Evolutionary conservation across 2,329 filamentous ascomycete genomes (phyloP), one percentile per base, ranked within the genome.

Genomic region (Neofusicoccum sp.): DNA sequence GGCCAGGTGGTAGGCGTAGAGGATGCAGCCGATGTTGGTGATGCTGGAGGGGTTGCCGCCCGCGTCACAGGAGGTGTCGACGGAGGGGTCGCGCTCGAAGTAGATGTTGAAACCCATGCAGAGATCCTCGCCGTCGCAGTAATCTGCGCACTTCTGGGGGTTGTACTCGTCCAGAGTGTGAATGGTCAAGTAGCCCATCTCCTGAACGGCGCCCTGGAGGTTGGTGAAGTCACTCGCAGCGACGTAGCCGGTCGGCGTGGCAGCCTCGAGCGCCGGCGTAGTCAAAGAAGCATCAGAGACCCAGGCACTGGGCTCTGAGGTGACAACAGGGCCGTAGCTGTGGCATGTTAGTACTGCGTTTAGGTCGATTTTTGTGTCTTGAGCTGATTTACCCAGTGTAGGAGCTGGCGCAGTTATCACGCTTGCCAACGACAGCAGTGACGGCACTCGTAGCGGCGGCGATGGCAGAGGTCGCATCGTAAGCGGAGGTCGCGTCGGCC

Each of bases 21-120:
- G 67, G 11, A 69, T 70, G 56, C 73, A 74, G 52, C 71, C 73
- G 65, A 74, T 73, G 31, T 68, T 37, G 11, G 69, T 70, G 8
- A 66, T 67, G 49, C 47, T 50, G 14, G 31, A 34, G 6, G 59
- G 59, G 47, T 61, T 52, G 4, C 37, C 37, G 22, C 33, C 39
- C 3, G 37, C 9, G 6, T 22, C 37, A 37, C 59, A 61, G 28
- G 45, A 41, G 2, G 59, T 52, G 37, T 61, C 48, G 9, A 29
- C 47, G 12, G 36, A 43, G 2, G 68, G 69, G 28, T 64, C 59
- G 34, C 68, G 66, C 49, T 69, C 68, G 36, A 66, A 69, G 58
- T 66, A 71, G 58, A 69, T 64, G 48, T 69, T 66, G 67, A 70
- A 68, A 22, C 64, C 66, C 29, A 65, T 64, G 60, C 69, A 71